Evolutionary conservation across 352 stramenopile species (phyloP), one percentile per base, ranked within the genome.

Genomic region (Pythium volutum): DNA sequence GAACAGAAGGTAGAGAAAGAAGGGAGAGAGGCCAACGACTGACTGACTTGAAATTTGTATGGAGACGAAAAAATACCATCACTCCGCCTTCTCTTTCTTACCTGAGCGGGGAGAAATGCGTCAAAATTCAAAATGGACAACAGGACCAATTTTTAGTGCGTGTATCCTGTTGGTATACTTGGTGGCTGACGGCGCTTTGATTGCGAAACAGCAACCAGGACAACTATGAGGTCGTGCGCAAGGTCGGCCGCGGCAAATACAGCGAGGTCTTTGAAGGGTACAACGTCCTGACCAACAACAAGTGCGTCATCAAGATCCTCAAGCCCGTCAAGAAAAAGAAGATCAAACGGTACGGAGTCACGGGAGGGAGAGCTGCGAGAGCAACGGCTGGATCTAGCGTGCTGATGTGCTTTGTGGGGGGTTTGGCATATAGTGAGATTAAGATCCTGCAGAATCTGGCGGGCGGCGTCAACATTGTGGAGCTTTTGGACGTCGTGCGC

Each of bases 321-420:
- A 99, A 99, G 79, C 97, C 97, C 14, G 97, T 99, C 20, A 99
- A 99, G 89, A 99, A 99, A 87, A 99, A 99, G 83, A 99, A 99
- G 84, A 99, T 99, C 75, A 99, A 99, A 74, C 84, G 95, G 41
- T 48, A 27, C 41, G 41, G 16, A 27, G 41, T 10, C 29, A 34
- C 29, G 29, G 10, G 6, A 34, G 29, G 10, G 6, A 34, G 29
- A 5, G 29, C 29, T 11, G 29, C 6, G 29, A 34, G 29, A 5
- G 6, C 29, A 34, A 48, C 22, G 16, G 41, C 41, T 23, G 22
- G 3, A 48, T 18, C 38, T 16, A 43, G 20, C n/a, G 20, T 16
- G 16, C 22, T 48, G 4, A 48, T 48, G 41, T 18, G 23, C 5
- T 23, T 20, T 22, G 45, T 43, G 50, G 22, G 16, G 25, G 33